Base-by-base conservation (phyloP, 208 protist genomes). In the Leishmania mexicana region DNA sequence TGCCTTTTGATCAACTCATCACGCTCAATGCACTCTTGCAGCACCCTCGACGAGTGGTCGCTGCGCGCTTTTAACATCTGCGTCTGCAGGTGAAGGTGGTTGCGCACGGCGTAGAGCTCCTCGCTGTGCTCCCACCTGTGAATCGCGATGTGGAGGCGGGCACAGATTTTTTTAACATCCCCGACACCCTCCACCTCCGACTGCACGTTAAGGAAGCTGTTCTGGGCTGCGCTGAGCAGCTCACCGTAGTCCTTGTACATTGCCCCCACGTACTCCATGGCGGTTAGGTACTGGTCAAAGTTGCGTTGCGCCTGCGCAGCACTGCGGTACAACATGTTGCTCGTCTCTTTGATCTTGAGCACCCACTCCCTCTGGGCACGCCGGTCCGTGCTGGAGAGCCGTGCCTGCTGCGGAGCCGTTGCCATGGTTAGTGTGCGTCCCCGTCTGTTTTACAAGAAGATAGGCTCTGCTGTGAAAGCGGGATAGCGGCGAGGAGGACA, bases 251-350 rank as follows among this genome's bases (percentile, higher is more conserved):
- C 77, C 51, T 80, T 80, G 65, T 80, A 80, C 38, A 75, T 28
- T 1, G 77, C 77, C 4, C 64, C 62, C 17, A 80, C 67, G 51
- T 75, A 60, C 38, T 80, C 77, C 77, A 80, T 75, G 65, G 77
- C 77, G 62, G 77, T 80, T 8, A 80, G 65, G 49, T 80, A 80
- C 51, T 80, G 77, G 21, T 80, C 77, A 21, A 75, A 80, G 77
- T 80, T 75, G 31, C 65, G 60, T 60, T 80, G 77, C 2, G 77
- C 77, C 53, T 80, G 77, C 24, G 28, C 49, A 42, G 77, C 77
- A 28, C 77, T 80, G 62, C 77, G 77, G 67, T 67, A 31, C n/a
- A 80, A 21, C 57, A 64, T 13, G 49, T 67, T 75, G 65, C 31
- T 31, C 6, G 51, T 75, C 1, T 53, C 47, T 53, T 60, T 72